These are phyloP conservation scores for Leccinum holopus DNA, from an alignment of 1,284 basidiomycete species.

Conservation along the genomic window DNA sequence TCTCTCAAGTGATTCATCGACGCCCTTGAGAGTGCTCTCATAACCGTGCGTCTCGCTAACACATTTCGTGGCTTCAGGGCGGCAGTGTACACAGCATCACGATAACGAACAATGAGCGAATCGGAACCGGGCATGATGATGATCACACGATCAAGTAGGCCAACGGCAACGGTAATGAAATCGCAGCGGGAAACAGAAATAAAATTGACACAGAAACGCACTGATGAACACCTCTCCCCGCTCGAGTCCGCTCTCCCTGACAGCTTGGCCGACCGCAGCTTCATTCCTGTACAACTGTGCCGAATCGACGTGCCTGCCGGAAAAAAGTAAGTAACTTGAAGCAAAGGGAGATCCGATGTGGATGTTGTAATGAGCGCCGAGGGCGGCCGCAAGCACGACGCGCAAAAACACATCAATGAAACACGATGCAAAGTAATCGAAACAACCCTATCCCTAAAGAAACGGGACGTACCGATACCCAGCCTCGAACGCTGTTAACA, in stretches of 20 bases:
- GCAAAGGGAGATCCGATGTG: background rate
- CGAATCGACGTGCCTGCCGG: constrained; percentile 61
- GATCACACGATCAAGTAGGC: background rate
- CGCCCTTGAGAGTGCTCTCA: constrained; percentile 53
- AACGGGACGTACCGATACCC: constrained; percentile 62
- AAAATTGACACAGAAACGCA: constrained; percentile 32
- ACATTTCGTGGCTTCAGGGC: constrained; percentile 58
- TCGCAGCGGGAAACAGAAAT: background rate
- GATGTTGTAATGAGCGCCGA: background rate
- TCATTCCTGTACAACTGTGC: constrained; percentile 80
- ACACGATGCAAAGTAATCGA: background rate
- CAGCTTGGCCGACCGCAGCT: constrained; percentile 56
- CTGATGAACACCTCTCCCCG: constrained; percentile 69
- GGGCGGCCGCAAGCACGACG: background rate
- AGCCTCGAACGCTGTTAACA: constrained; percentile 64
- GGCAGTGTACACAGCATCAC: background rate
- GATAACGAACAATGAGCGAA: background rate
- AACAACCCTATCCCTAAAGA: background rate
- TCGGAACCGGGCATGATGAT: background rate
- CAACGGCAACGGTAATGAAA: background rate
- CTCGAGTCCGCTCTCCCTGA: constrained; percentile 51
- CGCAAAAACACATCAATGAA: background rate
- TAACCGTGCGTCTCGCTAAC: constrained; percentile 56
- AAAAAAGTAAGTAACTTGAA: background rate
- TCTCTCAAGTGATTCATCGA: constrained; percentile 56